Conservation (phyloP, 2,329 filamentous ascomycete species). For the Calonectria leucothoes region DNA sequence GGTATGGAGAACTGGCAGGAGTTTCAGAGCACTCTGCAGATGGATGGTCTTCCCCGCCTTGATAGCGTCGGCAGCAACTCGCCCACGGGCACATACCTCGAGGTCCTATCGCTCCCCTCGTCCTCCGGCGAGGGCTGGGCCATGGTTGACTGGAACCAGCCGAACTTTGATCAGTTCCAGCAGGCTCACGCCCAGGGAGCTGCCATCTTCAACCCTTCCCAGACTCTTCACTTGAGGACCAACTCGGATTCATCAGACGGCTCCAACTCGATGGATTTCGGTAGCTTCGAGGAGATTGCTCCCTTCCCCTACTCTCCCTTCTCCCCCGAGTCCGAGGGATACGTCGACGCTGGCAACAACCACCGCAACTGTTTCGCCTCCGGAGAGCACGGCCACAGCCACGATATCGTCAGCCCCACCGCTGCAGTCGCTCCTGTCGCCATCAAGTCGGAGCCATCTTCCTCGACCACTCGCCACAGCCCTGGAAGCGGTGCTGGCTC, state of each 20-base stretch:
- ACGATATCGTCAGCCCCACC: conserved; percentile 74
- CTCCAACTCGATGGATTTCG: conserved; percentile 73
- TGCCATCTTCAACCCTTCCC: conserved; percentile 90
- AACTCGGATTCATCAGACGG: conserved; percentile 88
- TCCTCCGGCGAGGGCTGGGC: conserved; percentile 92
- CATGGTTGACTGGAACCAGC: conserved; percentile 80
- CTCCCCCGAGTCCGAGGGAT: conserved; percentile 84
- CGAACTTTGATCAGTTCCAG: conserved; percentile 71
- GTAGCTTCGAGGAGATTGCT: conserved; percentile 83
- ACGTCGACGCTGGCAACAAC: conserved; percentile 66
- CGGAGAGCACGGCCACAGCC: conserved; percentile 61
- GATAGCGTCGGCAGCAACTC: conserved; percentile 59
- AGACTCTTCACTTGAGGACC: conserved; percentile 89
- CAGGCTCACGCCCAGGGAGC: conserved; percentile 63
- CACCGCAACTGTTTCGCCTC: conserved; percentile 71
- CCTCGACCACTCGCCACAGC: conserved; percentile 67
- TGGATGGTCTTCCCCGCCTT: conserved; percentile 58
- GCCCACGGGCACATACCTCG: conserved; percentile 72
- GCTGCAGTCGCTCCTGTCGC: conserved; percentile 76
- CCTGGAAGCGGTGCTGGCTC: conserved; percentile 71
- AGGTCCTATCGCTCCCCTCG: conserved; percentile 84
- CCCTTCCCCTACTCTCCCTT: conserved; percentile 81
- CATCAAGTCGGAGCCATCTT: conserved; percentile 67
- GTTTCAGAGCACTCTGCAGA: conserved; percentile 72
- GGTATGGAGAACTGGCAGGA: conserved; percentile 84